Evolutionary conservation across 2,329 filamentous ascomycete genomes (phyloP).

Genomic region (Gliomastix tumulicola): DNA sequence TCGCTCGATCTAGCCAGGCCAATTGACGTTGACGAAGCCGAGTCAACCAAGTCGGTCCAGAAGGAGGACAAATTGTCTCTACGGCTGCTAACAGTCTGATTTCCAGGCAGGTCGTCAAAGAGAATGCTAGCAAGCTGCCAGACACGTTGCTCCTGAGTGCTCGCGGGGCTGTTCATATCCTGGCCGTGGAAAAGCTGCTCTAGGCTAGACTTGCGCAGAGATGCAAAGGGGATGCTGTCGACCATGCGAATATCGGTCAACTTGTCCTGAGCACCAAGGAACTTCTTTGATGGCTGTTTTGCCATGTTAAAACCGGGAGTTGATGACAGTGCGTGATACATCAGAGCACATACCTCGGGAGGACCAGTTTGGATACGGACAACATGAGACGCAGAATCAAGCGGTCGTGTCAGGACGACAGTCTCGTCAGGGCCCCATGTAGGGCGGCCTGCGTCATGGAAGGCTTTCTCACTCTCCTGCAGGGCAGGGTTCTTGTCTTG

Average conservation of each 20-base stretch:
- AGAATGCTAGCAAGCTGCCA: conserved; percentile 86
- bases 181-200: conserved; percentile 32
- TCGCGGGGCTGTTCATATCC: conserved; percentile 33
- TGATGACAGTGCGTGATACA: too few relatives aligned
- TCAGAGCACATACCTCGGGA: too few relatives aligned
- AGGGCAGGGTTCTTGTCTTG: conserved; percentile 63
- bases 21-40: conserved; percentile 45
- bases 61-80: conserved; percentile 62
- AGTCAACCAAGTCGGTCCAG: conserved; percentile 60
- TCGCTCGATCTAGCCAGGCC: conserved; percentile 59
- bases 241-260: conserved; percentile 45
- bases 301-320: too few relatives aligned
- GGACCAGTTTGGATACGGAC: too few relatives aligned
- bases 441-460: conserved; percentile 69
- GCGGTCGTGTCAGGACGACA: conserved; percentile 49
- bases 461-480: conserved; percentile 56
- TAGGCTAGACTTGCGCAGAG: conserved; percentile 28
- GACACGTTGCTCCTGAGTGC: conserved; percentile 61
- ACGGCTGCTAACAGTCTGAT: conserved; percentile 31
- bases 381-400: too few relatives aligned
- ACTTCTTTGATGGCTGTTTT: conserved; percentile 50
- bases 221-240: conserved; percentile 54
- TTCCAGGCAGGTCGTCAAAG: conserved; percentile 60
- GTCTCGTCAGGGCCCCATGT: conserved; percentile 72
- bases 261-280: conserved; percentile 47